Evolutionary conservation across 1,284 basidiomycete genomes (phyloP), one percentile per base, ranked within the genome.

Genomic region (Marasmius oreades): DNA sequence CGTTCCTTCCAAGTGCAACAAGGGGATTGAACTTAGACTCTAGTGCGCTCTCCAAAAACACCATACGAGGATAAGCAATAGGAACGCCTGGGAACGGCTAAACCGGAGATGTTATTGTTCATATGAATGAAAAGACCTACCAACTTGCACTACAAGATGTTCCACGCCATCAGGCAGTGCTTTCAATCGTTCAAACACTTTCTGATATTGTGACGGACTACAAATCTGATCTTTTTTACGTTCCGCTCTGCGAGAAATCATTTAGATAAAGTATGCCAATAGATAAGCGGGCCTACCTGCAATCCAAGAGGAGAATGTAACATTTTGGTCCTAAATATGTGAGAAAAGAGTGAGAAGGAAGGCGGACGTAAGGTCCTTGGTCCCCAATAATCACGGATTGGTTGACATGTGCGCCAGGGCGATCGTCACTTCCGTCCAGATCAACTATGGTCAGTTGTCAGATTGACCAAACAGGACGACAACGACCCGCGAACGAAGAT

Each of bases 21-120:
- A 95, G 70, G 1, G 94, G 93, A 67, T 96, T 96, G 53, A 87
- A 77, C 69, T 90, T 94, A 47, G 82, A 86, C 44, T 88, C 88
- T 37, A 96, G 73, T n/a, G 86, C 79, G 36, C 70, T 77, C 70
- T 91, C 90, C 60, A 96, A 73, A 69, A 95, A 94, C 2, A 92
- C 91, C 91, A 97, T 92, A 50, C 95, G 86, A 20, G 95, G 94
- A 69, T 97, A 96, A 8, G 92, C 92, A 61, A 90, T 88, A 0
- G 90, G 90, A 52, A 92, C 84, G 10, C 87, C 83, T 84, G 50
- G 24, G 20, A 50, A 28, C 26, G 55, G 16, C 20, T 48, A 50
- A 51, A 56, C 22, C 43, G 47, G 18, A 37, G 22, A 4, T 10
- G 23, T 31, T 24, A 23, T 4, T 22, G 37, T 18, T 28, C 14